These are phyloP conservation scores for Calonectria montana DNA, from an alignment of 2,329 filamentous ascomycete genomes.

Conservation along the genomic window DNA sequence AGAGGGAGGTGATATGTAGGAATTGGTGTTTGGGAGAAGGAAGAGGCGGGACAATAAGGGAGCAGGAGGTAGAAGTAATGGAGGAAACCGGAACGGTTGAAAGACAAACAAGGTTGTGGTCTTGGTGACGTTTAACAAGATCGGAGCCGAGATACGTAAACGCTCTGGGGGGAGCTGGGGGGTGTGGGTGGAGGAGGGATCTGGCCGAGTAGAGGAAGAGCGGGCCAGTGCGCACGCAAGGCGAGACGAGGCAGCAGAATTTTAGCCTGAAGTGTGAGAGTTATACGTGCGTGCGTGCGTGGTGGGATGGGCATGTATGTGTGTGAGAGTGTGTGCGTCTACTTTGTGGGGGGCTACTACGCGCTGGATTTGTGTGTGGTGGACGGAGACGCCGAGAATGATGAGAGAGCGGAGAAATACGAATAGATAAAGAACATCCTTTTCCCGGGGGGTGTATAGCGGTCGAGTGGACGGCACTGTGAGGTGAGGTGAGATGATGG, in stretches of 20 bases:
- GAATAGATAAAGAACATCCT: conserved; percentile 7
- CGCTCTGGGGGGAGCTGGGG: conserved; percentile 5
- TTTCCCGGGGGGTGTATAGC: background rate
- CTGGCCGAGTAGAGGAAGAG: background rate
- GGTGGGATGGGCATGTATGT: background rate
- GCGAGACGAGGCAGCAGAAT: conserved; percentile 16
- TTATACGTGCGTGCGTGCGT: background rate
- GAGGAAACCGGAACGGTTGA: conserved; percentile 15
- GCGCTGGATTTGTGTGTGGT: background rate
- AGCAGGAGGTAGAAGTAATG: conserved; percentile 13
- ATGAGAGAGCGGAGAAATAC: conserved; percentile 10
- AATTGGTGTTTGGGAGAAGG: background rate
- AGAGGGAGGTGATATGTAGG: background rate
- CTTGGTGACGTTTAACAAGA: conserved; percentile 17
- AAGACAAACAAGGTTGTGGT: conserved; percentile 13
- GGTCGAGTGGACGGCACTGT: background rate
- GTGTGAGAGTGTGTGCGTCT: conserved; percentile 3
- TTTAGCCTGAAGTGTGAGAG: conserved; percentile 19
- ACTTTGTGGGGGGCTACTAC: conserved; percentile 9
- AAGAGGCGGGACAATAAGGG: background rate
- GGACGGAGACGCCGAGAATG: conserved; percentile 15
- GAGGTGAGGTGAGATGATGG: background rate
- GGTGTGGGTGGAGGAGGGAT: background rate
- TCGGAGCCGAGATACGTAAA: conserved; percentile 21
- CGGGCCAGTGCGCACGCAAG: conserved; percentile 8